A percentile compares a stretch with the other conserved stretches of the same genome.
Evolutionary conservation across 805 yeast genomes (phyloP).

Genomic region (Wickerhamomyces queroliae): DNA sequence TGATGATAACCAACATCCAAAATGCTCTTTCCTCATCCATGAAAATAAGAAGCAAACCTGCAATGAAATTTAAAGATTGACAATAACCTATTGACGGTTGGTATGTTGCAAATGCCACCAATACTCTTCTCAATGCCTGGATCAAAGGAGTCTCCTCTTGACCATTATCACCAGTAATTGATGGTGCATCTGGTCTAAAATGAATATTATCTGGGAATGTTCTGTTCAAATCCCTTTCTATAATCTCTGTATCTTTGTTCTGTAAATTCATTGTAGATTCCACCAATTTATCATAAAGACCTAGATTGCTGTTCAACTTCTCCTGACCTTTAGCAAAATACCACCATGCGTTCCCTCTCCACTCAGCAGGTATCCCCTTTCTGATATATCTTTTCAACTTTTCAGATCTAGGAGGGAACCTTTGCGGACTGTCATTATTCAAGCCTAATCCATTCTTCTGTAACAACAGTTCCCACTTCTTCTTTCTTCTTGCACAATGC

Average conservation of each 20-base stretch:
- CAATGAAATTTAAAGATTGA: slow-evolving; percentile 88
- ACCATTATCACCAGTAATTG: slow-evolving; percentile 1
- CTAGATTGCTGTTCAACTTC: slow-evolving; percentile 58
- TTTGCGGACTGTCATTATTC: slow-evolving; percentile 44
- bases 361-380: slow-evolving; percentile 93
- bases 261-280: slow-evolving; percentile 44
- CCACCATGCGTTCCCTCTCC: slow-evolving; percentile 98
- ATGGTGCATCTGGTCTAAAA: slow-evolving; percentile 44
- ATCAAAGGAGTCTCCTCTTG: slow-evolving; percentile 58
- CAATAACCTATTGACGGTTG: slow-evolving; percentile 94
- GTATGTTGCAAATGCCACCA: slow-evolving; percentile 77
- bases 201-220: slow-evolving; percentile 92
- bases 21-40: slow-evolving; percentile 87
- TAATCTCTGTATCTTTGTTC: slow-evolving; percentile 83
- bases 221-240: slow-evolving; percentile 88
- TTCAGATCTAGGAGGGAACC: slow-evolving; percentile 76
- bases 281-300: slow-evolving; percentile 68
- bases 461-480: slow-evolving; percentile 71
- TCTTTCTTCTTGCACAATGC: slow-evolving; percentile 58
- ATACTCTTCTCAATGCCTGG: slow-evolving; percentile 68
- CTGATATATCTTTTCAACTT: slow-evolving; percentile 77
- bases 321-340: slow-evolving; percentile 86
- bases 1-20: slow-evolving; percentile 92
- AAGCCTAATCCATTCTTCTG: slow-evolving; percentile 57
- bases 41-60: slow-evolving; percentile 78